These are phyloP conservation scores for Begonia masoniana DNA, from an alignment of 306 rosid species.

Conservation along the genomic window DNA sequence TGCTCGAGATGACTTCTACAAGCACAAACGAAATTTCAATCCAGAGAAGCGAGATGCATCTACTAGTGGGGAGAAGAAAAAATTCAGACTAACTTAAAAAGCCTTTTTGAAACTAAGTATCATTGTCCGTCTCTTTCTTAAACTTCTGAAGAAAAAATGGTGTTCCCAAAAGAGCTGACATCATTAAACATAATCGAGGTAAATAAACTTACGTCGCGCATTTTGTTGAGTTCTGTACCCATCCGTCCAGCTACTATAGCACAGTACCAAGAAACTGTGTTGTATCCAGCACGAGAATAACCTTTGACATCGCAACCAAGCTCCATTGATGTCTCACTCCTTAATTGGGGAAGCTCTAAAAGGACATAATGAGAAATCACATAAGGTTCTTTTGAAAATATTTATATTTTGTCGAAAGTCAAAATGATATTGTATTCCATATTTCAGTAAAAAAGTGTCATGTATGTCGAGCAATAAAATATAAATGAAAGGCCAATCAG, in stretches of 20 bases:
- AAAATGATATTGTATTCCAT: no score
- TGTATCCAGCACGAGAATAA: conserved; percentile 83
- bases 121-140: no score
- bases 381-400: neutral
- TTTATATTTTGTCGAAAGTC: no score
- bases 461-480: no score
- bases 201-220: conserved; percentile 74
- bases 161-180: conserved; percentile 1
- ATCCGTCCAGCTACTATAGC: conserved; percentile 73
- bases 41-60: no score
- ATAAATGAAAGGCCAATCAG: no score
- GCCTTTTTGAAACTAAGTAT: no score
- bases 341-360: conserved; percentile 66
- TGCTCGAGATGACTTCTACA: no score
- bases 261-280: conserved; percentile 75
- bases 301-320: conserved; percentile 87
- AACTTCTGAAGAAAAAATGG: no score
- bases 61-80: no score
- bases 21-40: no score
- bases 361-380: neutral
- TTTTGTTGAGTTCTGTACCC: conserved; percentile 54
- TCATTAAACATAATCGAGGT: conserved; percentile 6
- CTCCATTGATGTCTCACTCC: conserved; percentile 71
- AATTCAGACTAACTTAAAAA: neutral
- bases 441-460: no score